Percentiles rank a stretch among this genome's conserved stretches.
Conservation (phyloP, 2,329 filamentous ascomycete genomes). For the Sarocladium strictum region DNA sequence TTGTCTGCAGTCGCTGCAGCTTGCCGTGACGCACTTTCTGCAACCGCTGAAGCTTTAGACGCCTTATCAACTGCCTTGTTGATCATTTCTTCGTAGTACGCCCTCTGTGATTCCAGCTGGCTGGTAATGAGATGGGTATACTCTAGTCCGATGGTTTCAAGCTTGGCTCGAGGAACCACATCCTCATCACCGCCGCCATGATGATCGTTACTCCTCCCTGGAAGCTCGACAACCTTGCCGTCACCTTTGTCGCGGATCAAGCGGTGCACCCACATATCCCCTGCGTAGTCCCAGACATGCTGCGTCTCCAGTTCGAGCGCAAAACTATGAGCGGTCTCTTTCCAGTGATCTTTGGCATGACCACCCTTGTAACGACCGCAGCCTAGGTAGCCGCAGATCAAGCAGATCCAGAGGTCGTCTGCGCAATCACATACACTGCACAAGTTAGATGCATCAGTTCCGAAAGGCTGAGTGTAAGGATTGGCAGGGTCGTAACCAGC, state of each 20-base stretch:
- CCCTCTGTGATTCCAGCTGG: slow-evolving; percentile 85
- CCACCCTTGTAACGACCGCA: slow-evolving; percentile 93
- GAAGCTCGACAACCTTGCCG: slow-evolving; percentile 87
- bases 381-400: slow-evolving; percentile 87
- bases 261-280: slow-evolving; percentile 92
- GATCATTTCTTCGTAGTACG: slow-evolving; percentile 91
- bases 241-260: slow-evolving; percentile 92
- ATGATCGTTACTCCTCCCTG: slow-evolving; percentile 40
- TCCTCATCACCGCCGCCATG: slow-evolving; percentile 49
- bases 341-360: slow-evolving; percentile 90
- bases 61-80: slow-evolving; percentile 88
- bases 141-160: slow-evolving; percentile 79
- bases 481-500: slow-evolving; percentile 38
- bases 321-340: slow-evolving; percentile 83
- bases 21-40: slow-evolving; percentile 52
- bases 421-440: slow-evolving; percentile 77
- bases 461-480: slow-evolving; percentile 50
- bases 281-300: slow-evolving; percentile 96
- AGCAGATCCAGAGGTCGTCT: slow-evolving; percentile 87
- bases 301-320: slow-evolving; percentile 90
- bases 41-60: slow-evolving; percentile 61
- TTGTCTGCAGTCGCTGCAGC: slow-evolving; percentile 44
- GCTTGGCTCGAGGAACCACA: slow-evolving; percentile 62
- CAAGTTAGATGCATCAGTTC: slow-evolving; percentile 55
- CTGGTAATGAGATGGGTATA: slow-evolving; percentile 91